These are phyloP conservation scores for Pouteria campechiana DNA, from an alignment of 179 eudicot genomes.

Conservation along the genomic window DNA sequence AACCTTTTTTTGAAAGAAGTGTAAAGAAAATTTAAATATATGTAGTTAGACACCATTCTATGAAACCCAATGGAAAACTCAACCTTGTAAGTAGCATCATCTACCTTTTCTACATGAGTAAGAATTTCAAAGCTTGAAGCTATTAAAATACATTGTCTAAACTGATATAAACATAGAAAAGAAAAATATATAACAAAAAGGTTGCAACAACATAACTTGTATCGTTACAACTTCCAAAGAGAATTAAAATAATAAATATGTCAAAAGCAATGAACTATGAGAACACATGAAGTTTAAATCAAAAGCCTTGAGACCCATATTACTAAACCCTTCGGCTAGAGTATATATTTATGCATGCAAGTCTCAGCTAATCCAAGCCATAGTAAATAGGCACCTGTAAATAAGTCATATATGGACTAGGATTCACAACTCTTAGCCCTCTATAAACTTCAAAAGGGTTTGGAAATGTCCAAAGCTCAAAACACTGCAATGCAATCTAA, in stretches of 20 bases:
- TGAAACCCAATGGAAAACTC: not conserved
- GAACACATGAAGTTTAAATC: no score
- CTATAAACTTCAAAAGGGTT: conserved; percentile 76
- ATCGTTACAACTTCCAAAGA: conserved; percentile 6
- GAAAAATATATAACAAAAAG: not conserved
- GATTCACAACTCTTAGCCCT: conserved; percentile 61
- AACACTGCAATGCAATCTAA: conserved; percentile 21
- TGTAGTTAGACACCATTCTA: not conserved
- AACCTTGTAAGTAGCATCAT: not conserved
- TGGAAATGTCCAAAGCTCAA: conserved; percentile 41
- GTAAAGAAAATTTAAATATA: not conserved
- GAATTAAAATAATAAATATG: no score
- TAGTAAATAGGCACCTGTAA: no score
- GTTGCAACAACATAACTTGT: not conserved
- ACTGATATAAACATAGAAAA: conserved; percentile 21
- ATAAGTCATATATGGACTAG: conserved; percentile 77
- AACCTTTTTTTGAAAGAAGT: conserved; percentile 24
- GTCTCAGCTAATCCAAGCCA: no score
- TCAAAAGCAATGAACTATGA: no score
- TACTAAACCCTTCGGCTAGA: no score
- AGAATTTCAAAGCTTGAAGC: conserved; percentile 64
- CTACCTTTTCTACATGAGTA: conserved; percentile 42
- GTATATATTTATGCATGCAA: no score
- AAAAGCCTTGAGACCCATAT: no score
- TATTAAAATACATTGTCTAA: conserved; percentile 52